Percentiles rank a stretch among this genome's conserved stretches.
Evolutionary conservation across 2,329 filamentous ascomycete genomes (phyloP).

Genomic region (Ophiostoma himal-ulmi): DNA sequence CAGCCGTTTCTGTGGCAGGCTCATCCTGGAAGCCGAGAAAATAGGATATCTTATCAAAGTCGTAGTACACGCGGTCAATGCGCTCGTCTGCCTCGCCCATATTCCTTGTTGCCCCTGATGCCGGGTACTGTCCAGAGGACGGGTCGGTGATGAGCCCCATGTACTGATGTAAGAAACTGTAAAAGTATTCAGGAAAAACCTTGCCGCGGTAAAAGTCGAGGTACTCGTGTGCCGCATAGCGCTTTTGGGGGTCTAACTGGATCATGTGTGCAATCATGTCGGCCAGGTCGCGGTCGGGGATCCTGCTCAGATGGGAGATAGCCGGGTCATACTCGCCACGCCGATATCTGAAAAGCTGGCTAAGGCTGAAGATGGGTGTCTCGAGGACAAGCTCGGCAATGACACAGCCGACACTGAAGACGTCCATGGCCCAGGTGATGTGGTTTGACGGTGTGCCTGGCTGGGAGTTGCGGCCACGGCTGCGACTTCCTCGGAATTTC

Average conservation of each 20-base stretch:
- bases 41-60: constrained; percentile 97
- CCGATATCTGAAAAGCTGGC: constrained; percentile 90
- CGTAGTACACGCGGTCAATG: constrained; percentile 85
- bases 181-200: constrained; percentile 94
- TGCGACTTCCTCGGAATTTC: not conserved
- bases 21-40: constrained; percentile 69
- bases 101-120: constrained; percentile 63
- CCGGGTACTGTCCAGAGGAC: constrained; percentile 67
- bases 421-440: constrained; percentile 90
- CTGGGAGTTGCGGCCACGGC: constrained; percentile 1
- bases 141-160: constrained; percentile 95
- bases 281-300: constrained; percentile 79
- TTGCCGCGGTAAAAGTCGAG: constrained; percentile 86
- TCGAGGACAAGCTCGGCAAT: constrained; percentile 96
- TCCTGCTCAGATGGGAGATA: constrained; percentile 72
- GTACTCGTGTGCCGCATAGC: constrained; percentile 91
- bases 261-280: constrained; percentile 96
- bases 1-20: not conserved
- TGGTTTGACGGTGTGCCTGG: constrained; percentile 19
- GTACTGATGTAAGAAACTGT: constrained; percentile 94
- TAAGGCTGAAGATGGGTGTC: constrained; percentile 93
- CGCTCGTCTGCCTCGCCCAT: constrained; percentile 85
- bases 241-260: constrained; percentile 81
- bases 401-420: constrained; percentile 94
- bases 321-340: constrained; percentile 87